Evolutionary conservation across 306 rosid genomes (phyloP).

Genomic region (Casuarina cunninghamiana): DNA sequence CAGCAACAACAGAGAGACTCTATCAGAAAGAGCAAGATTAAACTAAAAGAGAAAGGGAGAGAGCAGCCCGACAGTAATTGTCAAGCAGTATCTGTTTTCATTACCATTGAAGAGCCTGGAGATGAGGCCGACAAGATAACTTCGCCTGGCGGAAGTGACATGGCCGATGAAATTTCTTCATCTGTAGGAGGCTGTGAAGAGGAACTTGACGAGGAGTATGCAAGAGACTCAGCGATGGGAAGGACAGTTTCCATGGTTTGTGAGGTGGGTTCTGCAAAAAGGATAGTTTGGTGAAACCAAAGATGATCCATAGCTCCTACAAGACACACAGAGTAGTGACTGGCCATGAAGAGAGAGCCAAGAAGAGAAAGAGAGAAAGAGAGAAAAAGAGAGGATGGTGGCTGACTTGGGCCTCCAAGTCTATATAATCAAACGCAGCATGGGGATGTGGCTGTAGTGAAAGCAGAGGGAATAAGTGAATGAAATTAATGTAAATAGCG

Average conservation of each 20-base stretch:
- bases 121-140: slow-evolving; percentile 43
- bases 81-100: not conserved
- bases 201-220: slow-evolving; percentile 40
- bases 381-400: slow-evolving; percentile 20
- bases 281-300: slow-evolving; percentile 75
- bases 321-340: slow-evolving; percentile 30
- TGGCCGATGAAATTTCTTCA: slow-evolving; percentile 41
- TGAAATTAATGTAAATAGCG: no score
- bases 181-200: slow-evolving; percentile 33
- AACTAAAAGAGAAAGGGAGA: not conserved
- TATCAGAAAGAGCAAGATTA: not conserved
- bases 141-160: slow-evolving; percentile 30
- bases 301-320: slow-evolving; percentile 70
- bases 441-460: slow-evolving; percentile 31
- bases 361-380: slow-evolving; percentile 10
- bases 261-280: slow-evolving; percentile 48
- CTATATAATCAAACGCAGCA: slow-evolving; percentile 8
- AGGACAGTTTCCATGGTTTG: slow-evolving; percentile 22
- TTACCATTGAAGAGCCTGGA: slow-evolving; percentile 44
- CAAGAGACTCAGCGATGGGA: slow-evolving; percentile 30
- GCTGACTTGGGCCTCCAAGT: slow-evolving; percentile 14
- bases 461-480: slow-evolving; percentile 2
- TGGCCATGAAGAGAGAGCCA: slow-evolving; percentile 52
- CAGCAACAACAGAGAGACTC: slow-evolving; percentile 1
- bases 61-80: not conserved